phyloP scores from a whole-genome alignment of 1,284 basidiomycete genomes.

The Pseudozyma thailandica region DNA sequence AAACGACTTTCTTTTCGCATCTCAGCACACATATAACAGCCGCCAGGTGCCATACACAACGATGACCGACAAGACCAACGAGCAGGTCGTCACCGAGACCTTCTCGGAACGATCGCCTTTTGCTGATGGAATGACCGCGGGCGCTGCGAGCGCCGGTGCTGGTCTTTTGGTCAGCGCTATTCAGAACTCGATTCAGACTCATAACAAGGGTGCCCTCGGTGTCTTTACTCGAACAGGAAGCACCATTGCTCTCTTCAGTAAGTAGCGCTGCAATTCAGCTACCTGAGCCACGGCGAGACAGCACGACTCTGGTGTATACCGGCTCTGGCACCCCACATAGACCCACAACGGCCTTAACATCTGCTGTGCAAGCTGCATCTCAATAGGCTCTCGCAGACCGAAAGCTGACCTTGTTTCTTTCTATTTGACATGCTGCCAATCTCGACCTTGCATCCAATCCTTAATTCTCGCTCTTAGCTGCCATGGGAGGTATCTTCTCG shows the following conservation, averaged over 20 bases:
- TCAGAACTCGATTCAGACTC: conserved; percentile 69
- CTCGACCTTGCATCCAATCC: neutral
- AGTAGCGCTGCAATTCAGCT: conserved; percentile 7
- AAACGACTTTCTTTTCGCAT: neutral
- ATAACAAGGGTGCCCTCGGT: conserved; percentile 87
- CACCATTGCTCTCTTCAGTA: conserved; percentile 80
- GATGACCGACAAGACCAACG: conserved; percentile 42
- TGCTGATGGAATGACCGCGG: conserved; percentile 56
- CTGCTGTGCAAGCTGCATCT: too few species aligned
- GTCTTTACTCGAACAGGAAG: conserved; percentile 81
- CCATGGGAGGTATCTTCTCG: conserved; percentile 89
- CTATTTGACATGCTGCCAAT: neutral
- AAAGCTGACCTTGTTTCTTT: conserved; percentile 10
- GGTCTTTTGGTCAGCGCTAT: conserved; percentile 64
- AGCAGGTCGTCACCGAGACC: conserved; percentile 48
- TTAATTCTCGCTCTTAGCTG: conserved; percentile 69
- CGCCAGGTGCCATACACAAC: neutral
- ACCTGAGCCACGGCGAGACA: too few species aligned
- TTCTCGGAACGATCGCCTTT: conserved; percentile 55
- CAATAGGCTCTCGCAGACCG: neutral
- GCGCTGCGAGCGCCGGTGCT: conserved; percentile 46
- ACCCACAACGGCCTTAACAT: neutral
- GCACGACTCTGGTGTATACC: too few species aligned
- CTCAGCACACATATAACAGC: neutral
- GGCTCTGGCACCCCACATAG: too few species aligned